Percentiles rank a stretch among this genome's conserved stretches.
Conservation (phyloP, 2,329 filamentous ascomycete genomes). For the Penicillium crustosum region DNA sequence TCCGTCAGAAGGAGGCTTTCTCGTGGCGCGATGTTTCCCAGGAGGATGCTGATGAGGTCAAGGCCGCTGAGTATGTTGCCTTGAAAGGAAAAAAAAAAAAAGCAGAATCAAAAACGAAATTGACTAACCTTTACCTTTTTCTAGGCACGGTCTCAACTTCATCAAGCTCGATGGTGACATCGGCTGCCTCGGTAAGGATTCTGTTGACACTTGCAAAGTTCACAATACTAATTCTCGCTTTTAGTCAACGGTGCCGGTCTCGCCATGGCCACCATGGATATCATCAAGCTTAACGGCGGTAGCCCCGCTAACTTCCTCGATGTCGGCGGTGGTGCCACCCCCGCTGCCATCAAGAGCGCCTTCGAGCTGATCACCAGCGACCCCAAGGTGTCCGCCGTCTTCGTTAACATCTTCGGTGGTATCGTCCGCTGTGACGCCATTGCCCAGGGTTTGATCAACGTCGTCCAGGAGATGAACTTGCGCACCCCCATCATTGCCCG, state of each 20-base stretch:
- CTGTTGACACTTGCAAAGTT: background rate
- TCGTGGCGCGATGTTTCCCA: constrained; percentile 89
- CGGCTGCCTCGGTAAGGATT: constrained; percentile 69
- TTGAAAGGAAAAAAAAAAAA: background rate
- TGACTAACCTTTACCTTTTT: background rate
- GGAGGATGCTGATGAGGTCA: constrained; percentile 96
- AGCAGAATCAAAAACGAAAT: background rate
- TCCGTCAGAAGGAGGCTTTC: constrained; percentile 96
- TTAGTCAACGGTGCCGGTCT: constrained; percentile 94
- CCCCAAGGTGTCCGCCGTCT: constrained; percentile 96
- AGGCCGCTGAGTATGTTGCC: constrained; percentile 73
- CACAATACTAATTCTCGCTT: constrained; percentile 5
- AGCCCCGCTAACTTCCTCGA: constrained; percentile 97
- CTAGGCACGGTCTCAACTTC: constrained; percentile 80
- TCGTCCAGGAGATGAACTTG: constrained; percentile 91
- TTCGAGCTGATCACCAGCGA: constrained; percentile 99
- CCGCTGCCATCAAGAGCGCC: constrained; percentile 92
- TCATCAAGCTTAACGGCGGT: constrained; percentile 99
- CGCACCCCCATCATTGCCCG: constrained; percentile 95
- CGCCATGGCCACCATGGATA: constrained; percentile 99
- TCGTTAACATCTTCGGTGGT: constrained; percentile 99
- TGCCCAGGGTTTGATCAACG: constrained; percentile 91
- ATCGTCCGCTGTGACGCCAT: constrained; percentile 98
- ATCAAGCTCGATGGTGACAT: constrained; percentile 99
- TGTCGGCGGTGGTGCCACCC: constrained; percentile 95